phyloP scores from a whole-genome alignment of 805 yeast genomes.

The Millerozyma miso region DNA sequence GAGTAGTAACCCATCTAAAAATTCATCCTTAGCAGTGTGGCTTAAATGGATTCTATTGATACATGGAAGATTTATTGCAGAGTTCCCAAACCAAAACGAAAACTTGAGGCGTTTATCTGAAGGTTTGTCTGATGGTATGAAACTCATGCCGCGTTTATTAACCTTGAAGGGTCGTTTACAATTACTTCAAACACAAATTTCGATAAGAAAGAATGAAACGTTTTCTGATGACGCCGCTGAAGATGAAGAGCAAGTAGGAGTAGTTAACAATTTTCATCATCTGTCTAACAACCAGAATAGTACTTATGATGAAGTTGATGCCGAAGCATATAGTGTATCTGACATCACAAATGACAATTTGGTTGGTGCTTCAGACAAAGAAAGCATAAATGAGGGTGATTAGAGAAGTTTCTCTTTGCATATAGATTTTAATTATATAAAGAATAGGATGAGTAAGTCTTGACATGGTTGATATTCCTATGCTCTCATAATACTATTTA shows the following conservation, averaged over 20 bases:
- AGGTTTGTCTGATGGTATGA: conserved; percentile 52
- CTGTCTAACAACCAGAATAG: background rate
- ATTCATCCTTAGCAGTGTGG: conserved; percentile 50
- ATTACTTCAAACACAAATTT: conserved; percentile 70
- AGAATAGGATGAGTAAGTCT: no score
- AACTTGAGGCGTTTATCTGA: conserved; percentile 55
- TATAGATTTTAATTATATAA: no score
- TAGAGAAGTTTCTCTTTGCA: background rate
- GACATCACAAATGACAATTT: background rate
- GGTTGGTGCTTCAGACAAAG: background rate
- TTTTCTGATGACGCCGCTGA: conserved; percentile 32
- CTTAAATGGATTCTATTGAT: conserved; percentile 72
- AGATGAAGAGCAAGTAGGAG: conserved; percentile 4
- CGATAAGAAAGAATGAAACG: conserved; percentile 44
- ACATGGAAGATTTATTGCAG: conserved; percentile 62
- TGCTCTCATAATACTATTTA: background rate
- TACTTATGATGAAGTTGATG: background rate
- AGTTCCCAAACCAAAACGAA: conserved; percentile 48
- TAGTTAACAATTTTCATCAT: background rate
- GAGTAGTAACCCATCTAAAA: conserved; percentile 23
- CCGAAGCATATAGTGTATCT: background rate
- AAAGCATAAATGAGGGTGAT: background rate
- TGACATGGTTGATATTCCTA: background rate
- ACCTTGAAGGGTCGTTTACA: conserved; percentile 84
- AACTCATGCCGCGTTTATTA: conserved; percentile 60